These are phyloP conservation scores for Jacaranda mimosifolia DNA, from an alignment of 257 asterid genomes.

Conservation along the genomic window DNA sequence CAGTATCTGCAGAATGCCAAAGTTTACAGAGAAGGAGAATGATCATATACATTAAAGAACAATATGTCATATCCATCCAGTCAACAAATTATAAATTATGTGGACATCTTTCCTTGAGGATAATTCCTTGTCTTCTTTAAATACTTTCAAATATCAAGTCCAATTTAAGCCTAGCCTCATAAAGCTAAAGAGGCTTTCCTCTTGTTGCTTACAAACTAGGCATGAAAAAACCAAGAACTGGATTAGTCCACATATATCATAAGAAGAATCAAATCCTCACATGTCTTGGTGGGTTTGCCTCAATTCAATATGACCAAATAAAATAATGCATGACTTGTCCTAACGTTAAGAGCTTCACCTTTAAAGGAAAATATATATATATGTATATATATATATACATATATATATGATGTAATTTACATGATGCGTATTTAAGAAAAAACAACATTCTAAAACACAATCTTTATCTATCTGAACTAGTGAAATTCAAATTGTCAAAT, in stretches of 20 bases:
- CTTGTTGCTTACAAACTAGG: background rate
- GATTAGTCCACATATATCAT: constrained; percentile 6
- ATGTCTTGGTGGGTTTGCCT: no score
- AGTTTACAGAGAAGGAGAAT: background rate
- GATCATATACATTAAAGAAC: background rate
- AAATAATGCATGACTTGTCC: background rate
- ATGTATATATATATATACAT: no score
- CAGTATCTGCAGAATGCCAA: constrained; percentile 73
- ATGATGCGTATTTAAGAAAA: background rate
- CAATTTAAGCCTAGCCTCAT: constrained; percentile 28
- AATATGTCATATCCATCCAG: background rate
- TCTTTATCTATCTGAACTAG: constrained; percentile 6
- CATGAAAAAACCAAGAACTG: background rate
- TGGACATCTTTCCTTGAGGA: background rate
- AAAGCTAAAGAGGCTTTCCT: background rate
- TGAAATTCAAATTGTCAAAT: constrained; percentile 20
- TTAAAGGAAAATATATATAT: background rate
- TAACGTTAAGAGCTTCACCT: constrained; percentile 9
- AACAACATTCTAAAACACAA: constrained; percentile 9
- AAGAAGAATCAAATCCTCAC: constrained; percentile 1
- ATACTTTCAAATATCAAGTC: constrained; percentile 13
- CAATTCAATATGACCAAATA: background rate
- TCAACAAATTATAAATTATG: no score
- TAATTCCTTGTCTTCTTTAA: constrained; percentile 11
- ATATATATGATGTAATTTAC: background rate